Base-by-base conservation (phyloP, 2,329 filamentous ascomycete genomes). In the Colletotrichum truncatum region DNA sequence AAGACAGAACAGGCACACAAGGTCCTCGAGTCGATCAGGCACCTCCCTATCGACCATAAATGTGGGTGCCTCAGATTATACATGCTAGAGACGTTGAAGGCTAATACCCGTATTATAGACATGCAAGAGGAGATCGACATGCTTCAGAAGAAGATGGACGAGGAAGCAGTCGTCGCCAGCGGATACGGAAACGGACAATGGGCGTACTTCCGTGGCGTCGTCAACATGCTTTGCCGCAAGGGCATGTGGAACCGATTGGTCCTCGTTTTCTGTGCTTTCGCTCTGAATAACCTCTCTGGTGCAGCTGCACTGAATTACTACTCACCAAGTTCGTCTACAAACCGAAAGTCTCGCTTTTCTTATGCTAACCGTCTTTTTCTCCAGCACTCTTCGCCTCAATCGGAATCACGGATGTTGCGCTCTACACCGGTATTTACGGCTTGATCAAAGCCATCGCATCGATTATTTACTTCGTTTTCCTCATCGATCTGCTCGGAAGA, bases 351-450 rank as follows among this genome's bases (percentile, higher is more conserved):
- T n/a, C 11, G 21, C 4, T 11, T 6, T 16, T 1, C 4, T 70
- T 77, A 79, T 10, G 80, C 81, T 61, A 80, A 81, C 73, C n/a
- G n/a, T 81, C 81, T 72, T 79, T 82, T 69, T 78, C 78, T 0
- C 78, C 78, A 2, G 78, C 76, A 9, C 71, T 81, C 5, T 81
- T 81, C 38, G 72, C 72, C 4, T 81, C 78, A 0, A 75, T 86
- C 0, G 84, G 84, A 1, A 81, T 85, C 25, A 77, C 75, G 5
- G 78, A 80, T 30, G 75, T 78, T 9, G 71, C 77, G 6, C 77
- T 86, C 25, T 83, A 82, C 5, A 85, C 84, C 0, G 84, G 84
- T 3, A 81, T 86, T 58, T 86, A 85, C 66, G 84, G 84, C 3
- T 76, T 81, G 5, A 77, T 81, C 32, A 81, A 81, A 69, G 78